Evolutionary conservation across 495 filamentous ascomycete species (phyloP), one percentile per base, ranked within the genome.

Genomic region (Talaromyces thailandensis): DNA sequence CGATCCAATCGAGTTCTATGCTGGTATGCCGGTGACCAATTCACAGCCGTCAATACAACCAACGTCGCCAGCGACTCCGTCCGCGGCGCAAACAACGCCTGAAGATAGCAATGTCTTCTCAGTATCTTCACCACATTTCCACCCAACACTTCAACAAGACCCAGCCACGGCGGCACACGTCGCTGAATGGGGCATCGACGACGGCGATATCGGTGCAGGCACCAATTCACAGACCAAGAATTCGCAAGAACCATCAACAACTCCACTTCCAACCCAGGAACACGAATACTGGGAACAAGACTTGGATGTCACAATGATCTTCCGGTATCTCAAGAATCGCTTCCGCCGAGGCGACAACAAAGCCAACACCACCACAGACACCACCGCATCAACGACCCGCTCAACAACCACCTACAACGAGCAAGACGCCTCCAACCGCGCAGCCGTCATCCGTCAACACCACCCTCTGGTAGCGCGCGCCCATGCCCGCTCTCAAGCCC

Each of bases 281-380:
- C 81, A 84, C 48, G 88, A 92, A 29, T 93, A 96, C 70, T 97
- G 93, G 93, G 91, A 96, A 69, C 86, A 84, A 37, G 88, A 92
- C 14, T 82, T 96, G 4, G 91, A 96, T 66, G 81, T 96, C 62
- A 85, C 85, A 71, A 87, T 93, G 72, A 86, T 96, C n/a, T 96
- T 96, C 77, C 84, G 86, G 43, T 94, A 92, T 71, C 83, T 97
- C 21, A 82, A 84, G 56, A 86, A 83, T 18, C 90, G 90, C 64
- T 94, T 96, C 71, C 79, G 82, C 56, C 75, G 64, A 37, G 73
- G 69, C 43, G 65, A 68, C 35, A 76, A 68, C 70, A 71, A 71
- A 67, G 62, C 70, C 45, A 73, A 70, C 61, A 67, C 63, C 61
- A 67, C 63, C 65, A 14, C 35, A 40, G 71, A 62, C 56, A 63